Conservation (phyloP, 2,329 filamentous ascomycete genomes). For the Fusarium foetens region DNA sequence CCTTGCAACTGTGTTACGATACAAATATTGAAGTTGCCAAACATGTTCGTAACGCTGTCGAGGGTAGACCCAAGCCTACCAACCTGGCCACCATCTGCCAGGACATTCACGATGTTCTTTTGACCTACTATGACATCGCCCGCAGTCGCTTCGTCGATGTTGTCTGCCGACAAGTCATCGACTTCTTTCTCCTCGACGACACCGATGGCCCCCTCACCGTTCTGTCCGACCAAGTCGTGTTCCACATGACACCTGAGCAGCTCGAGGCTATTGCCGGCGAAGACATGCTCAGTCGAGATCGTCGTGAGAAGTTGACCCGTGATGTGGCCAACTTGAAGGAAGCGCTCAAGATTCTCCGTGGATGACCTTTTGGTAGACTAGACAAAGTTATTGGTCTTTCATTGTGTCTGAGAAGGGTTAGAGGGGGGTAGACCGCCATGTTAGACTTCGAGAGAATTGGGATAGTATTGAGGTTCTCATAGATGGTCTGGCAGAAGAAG, state of each 20-base stretch:
- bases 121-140: slow-evolving; percentile 70
- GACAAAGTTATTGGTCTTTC: not conserved
- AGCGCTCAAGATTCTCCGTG: slow-evolving; percentile 45
- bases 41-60: not conserved
- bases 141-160: slow-evolving; percentile 71
- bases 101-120: slow-evolving; percentile 69
- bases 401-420: not conserved
- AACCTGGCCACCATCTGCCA: slow-evolving; percentile 53
- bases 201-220: slow-evolving; percentile 61
- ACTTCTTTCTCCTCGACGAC: slow-evolving; percentile 63
- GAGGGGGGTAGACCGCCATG: not conserved
- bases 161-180: slow-evolving; percentile 67
- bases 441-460: not conserved
- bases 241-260: slow-evolving; percentile 57
- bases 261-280: slow-evolving; percentile 69
- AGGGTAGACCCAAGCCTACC: not conserved
- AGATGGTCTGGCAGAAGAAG: not conserved
- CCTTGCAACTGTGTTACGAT: too few species aligned
- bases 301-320: slow-evolving; percentile 55
- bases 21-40: too few species aligned
- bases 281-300: slow-evolving; percentile 53
- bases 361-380: not conserved
- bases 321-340: slow-evolving; percentile 59
- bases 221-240: slow-evolving; percentile 63
- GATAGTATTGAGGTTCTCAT: not conserved